A percentile compares a stretch with the other conserved stretches of the same genome.
phyloP scores from a whole-genome alignment of 306 rosid genomes.

The Hylodesmum podocarpum region DNA sequence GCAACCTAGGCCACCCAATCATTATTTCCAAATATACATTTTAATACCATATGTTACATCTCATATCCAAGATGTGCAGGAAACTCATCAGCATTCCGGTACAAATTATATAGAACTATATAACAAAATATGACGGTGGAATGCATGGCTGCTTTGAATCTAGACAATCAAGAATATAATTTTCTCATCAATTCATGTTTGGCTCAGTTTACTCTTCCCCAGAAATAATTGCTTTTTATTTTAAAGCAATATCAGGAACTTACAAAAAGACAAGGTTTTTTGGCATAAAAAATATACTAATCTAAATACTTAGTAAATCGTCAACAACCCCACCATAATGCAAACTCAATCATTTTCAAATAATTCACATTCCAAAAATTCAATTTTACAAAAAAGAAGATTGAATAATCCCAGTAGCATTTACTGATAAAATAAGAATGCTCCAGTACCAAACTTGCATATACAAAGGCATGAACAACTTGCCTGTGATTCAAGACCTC shows the following conservation, averaged over 20 bases:
- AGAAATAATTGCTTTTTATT: neutral
- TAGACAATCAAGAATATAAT: neutral
- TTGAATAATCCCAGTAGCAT: neutral
- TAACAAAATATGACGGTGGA: neutral
- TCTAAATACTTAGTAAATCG: neutral
- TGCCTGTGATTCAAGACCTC: constrained; percentile 86
- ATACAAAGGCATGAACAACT: constrained; percentile 9
- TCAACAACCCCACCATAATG: neutral
- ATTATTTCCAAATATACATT: neutral
- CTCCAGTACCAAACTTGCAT: neutral
- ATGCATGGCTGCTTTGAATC: neutral
- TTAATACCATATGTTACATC: constrained; percentile 14
- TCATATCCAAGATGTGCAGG: constrained; percentile 8
- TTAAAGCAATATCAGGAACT: neutral
- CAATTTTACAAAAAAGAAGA: neutral
- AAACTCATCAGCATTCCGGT: neutral
- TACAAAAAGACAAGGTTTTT: neutral
- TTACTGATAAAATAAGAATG: constrained; percentile 18
- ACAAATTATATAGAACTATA: constrained; percentile 5
- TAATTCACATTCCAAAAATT: constrained; percentile 5
- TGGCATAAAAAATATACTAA: neutral
- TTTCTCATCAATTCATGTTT: neutral
- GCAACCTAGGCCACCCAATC: neutral
- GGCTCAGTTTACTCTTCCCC: neutral
- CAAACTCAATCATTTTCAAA: constrained; percentile 2